Percentiles rank a stretch among this genome's conserved stretches.
Evolutionary conservation across 2,329 filamentous ascomycete genomes (phyloP).

Genomic region (Plenodomus tracheiphilus): DNA sequence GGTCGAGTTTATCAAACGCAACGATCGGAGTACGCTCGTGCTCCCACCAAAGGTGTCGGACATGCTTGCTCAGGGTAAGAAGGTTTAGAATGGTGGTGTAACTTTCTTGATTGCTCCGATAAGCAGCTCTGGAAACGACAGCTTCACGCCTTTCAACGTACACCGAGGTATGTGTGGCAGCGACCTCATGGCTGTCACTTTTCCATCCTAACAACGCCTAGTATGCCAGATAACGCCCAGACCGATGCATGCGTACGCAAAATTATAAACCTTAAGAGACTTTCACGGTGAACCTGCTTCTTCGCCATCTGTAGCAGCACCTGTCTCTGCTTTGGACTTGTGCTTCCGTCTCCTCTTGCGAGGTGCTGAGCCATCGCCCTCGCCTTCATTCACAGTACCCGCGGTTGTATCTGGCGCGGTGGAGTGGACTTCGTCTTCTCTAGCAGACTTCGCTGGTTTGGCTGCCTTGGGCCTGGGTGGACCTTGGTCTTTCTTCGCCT

Average conservation of each 20-base stretch:
- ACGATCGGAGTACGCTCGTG: conserved; percentile 82
- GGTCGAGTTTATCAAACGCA: conserved; percentile 88
- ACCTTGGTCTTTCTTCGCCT: conserved; percentile 58
- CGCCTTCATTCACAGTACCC: conserved; percentile 5
- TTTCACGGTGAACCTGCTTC: conserved; percentile 26
- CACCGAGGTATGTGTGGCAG: not conserved
- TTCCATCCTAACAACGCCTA: conserved; percentile 1
- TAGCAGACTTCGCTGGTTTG: conserved; percentile 18
- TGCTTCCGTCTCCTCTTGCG: conserved; percentile 47
- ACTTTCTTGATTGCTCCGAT: too few species aligned
- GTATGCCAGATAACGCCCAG: conserved; percentile 14
- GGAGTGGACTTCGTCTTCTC: conserved; percentile 6
- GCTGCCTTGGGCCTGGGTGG: conserved; percentile 8
- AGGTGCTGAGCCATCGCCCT: conserved; percentile 30
- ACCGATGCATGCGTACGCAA: not conserved
- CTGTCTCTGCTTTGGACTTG: conserved; percentile 40
- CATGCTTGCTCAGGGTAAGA: conserved; percentile 54
- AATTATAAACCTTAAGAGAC: not conserved
- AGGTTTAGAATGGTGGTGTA: conserved; percentile 49
- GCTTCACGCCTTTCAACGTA: not conserved
- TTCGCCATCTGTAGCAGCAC: conserved; percentile 14
- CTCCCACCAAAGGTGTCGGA: conserved; percentile 83
- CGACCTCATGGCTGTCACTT: not conserved
- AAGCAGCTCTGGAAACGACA: not conserved
- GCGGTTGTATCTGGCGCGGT: conserved; percentile 13